These are phyloP conservation scores for Diplodia intermedia DNA, from an alignment of 2,329 filamentous ascomycete genomes.

Conservation along the genomic window DNA sequence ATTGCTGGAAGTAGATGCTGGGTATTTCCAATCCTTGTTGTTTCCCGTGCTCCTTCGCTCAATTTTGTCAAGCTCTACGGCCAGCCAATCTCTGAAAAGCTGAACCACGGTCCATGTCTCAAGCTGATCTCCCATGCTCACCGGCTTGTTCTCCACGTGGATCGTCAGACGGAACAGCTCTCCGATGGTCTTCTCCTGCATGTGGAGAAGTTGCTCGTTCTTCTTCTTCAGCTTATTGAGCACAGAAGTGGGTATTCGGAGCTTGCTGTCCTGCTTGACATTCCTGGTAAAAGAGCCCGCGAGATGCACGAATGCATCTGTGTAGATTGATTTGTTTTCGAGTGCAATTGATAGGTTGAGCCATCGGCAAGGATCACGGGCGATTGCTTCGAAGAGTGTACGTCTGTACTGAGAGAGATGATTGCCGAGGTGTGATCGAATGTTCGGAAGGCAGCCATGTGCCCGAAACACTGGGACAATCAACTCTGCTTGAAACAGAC, in stretches of 20 bases:
- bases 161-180: slow-evolving; percentile 41
- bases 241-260: not conserved
- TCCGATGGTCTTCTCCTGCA: slow-evolving; percentile 37
- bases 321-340: slow-evolving; percentile 43
- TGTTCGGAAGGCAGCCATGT: slow-evolving; percentile 38
- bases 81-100: slow-evolving; percentile 44
- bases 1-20: not conserved
- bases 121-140: slow-evolving; percentile 32
- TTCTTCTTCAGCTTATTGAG: slow-evolving; percentile 34
- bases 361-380: slow-evolving; percentile 43
- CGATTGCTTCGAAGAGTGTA: slow-evolving; percentile 43
- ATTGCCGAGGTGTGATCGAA: slow-evolving; percentile 39
- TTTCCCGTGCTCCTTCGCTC: not conserved
- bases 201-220: slow-evolving; percentile 34
- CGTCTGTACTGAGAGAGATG: slow-evolving; percentile 39
- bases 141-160: slow-evolving; percentile 2
- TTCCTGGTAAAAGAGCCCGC: slow-evolving; percentile 21
- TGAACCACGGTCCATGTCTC: slow-evolving; percentile 43
- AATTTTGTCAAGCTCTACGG: slow-evolving; percentile 35
- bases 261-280: not conserved
- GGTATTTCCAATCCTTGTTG: not conserved
- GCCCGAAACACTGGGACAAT: slow-evolving; percentile 40
- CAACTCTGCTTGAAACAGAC: slow-evolving; percentile 40
- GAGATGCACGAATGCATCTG: slow-evolving; percentile 48
- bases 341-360: slow-evolving; percentile 42